These are phyloP conservation scores for Trichoderma erinaceum DNA, from an alignment of 495 filamentous ascomycete genomes.

Conservation along the genomic window DNA sequence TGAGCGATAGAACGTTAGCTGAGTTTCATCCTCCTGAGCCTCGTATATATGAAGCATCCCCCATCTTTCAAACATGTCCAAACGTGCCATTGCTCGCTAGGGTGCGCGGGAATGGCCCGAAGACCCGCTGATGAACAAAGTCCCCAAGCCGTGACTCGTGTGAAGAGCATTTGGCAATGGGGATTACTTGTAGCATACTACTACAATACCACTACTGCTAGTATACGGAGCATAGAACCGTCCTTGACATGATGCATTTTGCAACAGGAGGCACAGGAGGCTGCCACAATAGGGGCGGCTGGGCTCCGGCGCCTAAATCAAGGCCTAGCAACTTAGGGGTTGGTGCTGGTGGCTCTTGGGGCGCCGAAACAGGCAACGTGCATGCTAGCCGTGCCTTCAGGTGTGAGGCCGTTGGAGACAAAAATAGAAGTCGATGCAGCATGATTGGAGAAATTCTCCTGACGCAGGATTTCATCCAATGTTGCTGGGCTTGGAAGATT, in stretches of 20 bases:
- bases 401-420: neutral
- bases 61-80: constrained; percentile 10
- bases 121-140: neutral
- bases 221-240: neutral
- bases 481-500: neutral
- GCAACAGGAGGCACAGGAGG: neutral
- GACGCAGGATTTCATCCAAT: constrained; percentile 1
- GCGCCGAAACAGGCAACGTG: constrained; percentile 11
- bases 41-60: constrained; percentile 8
- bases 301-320: constrained; percentile 8
- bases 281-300: neutral
- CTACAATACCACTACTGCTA: neutral
- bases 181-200: neutral
- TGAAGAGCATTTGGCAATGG: neutral
- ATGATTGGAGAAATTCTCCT: constrained; percentile 1
- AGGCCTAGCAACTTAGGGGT: constrained; percentile 1
- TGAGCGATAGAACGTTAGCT: neutral
- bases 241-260: neutral
- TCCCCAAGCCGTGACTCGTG: neutral
- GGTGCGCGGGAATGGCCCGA: constrained; percentile 1
- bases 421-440: neutral
- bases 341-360: constrained; percentile 2
- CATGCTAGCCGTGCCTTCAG: neutral
- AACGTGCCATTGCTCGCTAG: constrained; percentile 3
- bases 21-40: constrained; percentile 4